These are phyloP conservation scores for Karstenula rhodostoma DNA, from an alignment of 2,329 filamentous ascomycete species.

Conservation along the genomic window DNA sequence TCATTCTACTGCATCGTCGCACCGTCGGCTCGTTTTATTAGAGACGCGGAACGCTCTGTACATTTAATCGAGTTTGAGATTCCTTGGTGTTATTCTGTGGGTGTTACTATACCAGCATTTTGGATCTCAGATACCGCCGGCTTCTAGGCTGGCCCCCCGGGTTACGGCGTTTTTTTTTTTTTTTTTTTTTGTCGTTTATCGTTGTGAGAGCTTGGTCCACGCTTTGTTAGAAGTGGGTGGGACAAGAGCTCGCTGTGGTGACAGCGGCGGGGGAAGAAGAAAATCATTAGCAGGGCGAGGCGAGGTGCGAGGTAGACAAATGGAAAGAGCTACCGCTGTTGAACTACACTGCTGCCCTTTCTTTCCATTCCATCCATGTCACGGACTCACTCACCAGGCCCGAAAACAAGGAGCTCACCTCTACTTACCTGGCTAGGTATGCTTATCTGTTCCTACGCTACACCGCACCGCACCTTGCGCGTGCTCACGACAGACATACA, in stretches of 20 bases:
- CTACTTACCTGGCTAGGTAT: too few species aligned
- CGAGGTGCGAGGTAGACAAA: background rate
- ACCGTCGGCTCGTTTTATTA: slow-evolving; percentile 32
- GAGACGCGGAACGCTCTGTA: slow-evolving; percentile 31
- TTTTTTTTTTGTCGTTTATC: background rate
- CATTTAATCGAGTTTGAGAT: slow-evolving; percentile 22
- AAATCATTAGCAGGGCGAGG: background rate
- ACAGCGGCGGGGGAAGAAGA: background rate
- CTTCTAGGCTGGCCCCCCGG: slow-evolving; percentile 33
- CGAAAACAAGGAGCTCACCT: too few species aligned
- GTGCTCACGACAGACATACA: background rate
- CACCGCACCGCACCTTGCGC: background rate
- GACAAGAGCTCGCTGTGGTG: background rate
- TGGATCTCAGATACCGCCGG: slow-evolving; percentile 34
- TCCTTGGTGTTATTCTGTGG: slow-evolving; percentile 14
- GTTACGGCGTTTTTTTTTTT: slow-evolving; percentile 36
- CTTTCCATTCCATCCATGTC: background rate
- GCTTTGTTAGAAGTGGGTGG: slow-evolving; percentile 36
- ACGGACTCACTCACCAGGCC: too few species aligned
- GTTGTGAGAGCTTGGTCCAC: background rate
- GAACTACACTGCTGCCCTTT: background rate
- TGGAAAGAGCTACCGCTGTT: background rate
- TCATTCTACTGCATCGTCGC: slow-evolving; percentile 12
- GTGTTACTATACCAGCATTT: slow-evolving; percentile 44
- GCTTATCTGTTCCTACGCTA: background rate